A percentile compares a stretch with the other conserved stretches of the same genome.
Evolutionary conservation across 2,329 filamentous ascomycete species (phyloP).

Genomic region (Chalaropsis thielavioides): DNA sequence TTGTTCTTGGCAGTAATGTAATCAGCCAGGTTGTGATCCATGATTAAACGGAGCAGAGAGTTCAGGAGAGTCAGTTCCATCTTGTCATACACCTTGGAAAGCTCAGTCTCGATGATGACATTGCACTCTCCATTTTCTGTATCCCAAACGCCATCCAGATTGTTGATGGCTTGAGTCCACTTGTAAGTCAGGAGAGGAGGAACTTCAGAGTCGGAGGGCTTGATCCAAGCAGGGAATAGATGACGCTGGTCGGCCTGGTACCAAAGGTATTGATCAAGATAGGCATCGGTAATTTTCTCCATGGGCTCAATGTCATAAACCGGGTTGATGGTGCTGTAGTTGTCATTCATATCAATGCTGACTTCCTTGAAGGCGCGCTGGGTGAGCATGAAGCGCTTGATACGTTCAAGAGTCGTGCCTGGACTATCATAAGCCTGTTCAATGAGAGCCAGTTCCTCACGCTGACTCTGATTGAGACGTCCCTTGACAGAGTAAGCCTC

Average conservation of each 20-base stretch:
- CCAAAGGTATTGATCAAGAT: slow-evolving; percentile 97
- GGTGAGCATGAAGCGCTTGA: slow-evolving; percentile 93
- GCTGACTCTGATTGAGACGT: slow-evolving; percentile 88
- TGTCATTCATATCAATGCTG: slow-evolving; percentile 99
- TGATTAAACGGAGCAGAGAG: slow-evolving; percentile 80
- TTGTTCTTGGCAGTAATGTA: slow-evolving; percentile 99
- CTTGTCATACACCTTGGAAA: slow-evolving; percentile 99
- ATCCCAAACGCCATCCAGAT: slow-evolving; percentile 89
- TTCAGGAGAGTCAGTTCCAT: slow-evolving; percentile 94
- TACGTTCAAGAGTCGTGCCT: slow-evolving; percentile 84
- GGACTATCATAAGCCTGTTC: slow-evolving; percentile 98
- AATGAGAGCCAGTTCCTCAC: slow-evolving; percentile 89
- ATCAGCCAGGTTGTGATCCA: slow-evolving; percentile 98
- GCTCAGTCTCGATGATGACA: slow-evolving; percentile 93
- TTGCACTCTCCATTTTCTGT: slow-evolving; percentile 90
- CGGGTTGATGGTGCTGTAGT: slow-evolving; percentile 97
- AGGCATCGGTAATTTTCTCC: slow-evolving; percentile 98
- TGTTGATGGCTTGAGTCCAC: slow-evolving; percentile 99
- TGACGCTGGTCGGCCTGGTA: slow-evolving; percentile 97
- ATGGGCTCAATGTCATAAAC: slow-evolving; percentile 98
- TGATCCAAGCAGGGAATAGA: slow-evolving; percentile 96
- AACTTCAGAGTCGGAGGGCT: slow-evolving; percentile 95
- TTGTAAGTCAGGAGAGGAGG: slow-evolving; percentile 92
- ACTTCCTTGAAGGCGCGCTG: slow-evolving; percentile 99
- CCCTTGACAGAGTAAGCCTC: slow-evolving; percentile 98